Evolutionary conservation across 2,329 filamentous ascomycete species (phyloP), one percentile per base, ranked within the genome.

Genomic region (Thelonectria discophora): DNA sequence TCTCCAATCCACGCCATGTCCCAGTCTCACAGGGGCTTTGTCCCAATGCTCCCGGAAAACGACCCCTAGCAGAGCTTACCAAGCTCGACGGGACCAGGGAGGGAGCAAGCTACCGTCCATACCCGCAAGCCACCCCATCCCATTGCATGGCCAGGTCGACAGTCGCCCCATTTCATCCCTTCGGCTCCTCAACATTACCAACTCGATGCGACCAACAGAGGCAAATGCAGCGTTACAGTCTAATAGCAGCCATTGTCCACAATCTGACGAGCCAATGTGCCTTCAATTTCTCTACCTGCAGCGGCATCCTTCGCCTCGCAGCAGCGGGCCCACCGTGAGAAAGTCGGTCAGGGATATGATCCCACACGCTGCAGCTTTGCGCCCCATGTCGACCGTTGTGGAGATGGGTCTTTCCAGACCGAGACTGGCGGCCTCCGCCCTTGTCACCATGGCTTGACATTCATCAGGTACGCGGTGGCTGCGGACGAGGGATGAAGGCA

Each of bases 291-390:
- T 72, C 60, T 64, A 64, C 62, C 64, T 73, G 69, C 68, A 72
- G 60, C 64, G 64, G 64, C 68, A 72, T 73, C 72, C 72, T 73
- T 73, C 70, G 68, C 65, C 64, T 70, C 66, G 55, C 52, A 63
- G 62, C 60, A 62, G 40, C 51, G 52, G 55, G 64, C 45, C 71
- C 71, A 72, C 68, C 54, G 34, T 61, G 62, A 55, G 66, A 73
- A 72, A 72, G 71, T 73, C 72, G 72, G 72, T 72, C 72, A 73
- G 71, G 72, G 72, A 73, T 73, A 60, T 65, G 61, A 65, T 63
- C 49, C 66, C 69, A 70, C 71, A 57, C 58, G 55, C 58, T 54
- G 21, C 54, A 60, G 34, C 50, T 34, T 51, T 50, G 48, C 55
- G 47, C 59, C 58, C 68, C 48, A 40, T 42, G 52, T 65, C 66